These are phyloP conservation scores for Amanita pallidorosea DNA, from an alignment of 768 basidiomycete species.

Conservation along the genomic window DNA sequence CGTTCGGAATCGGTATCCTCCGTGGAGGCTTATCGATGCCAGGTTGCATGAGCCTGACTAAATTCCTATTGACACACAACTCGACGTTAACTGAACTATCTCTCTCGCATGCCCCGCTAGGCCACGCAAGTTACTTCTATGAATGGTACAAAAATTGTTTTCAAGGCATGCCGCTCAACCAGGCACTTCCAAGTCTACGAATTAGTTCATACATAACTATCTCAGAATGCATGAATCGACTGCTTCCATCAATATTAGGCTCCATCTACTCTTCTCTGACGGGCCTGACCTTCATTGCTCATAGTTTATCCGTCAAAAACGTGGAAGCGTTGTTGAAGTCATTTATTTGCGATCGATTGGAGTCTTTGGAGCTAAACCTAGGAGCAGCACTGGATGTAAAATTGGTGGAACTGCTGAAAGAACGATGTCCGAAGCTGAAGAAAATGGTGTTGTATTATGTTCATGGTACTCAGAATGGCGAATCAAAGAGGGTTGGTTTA, in stretches of 20 bases:
- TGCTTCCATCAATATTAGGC: neutral
- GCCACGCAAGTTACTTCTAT: neutral
- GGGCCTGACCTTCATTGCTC: constrained; percentile 1
- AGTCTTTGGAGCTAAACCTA: neutral
- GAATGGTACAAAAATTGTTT: neutral
- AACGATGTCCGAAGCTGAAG: neutral
- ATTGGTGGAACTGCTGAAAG: neutral
- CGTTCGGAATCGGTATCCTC: neutral
- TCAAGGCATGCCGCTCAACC: neutral
- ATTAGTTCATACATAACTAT: no score
- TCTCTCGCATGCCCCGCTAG: neutral
- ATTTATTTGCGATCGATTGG: neutral
- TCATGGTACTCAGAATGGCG: neutral
- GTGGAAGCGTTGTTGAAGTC: neutral
- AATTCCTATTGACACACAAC: neutral
- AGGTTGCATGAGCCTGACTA: neutral
- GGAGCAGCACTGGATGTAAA: neutral
- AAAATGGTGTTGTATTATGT: neutral
- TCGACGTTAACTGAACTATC: neutral
- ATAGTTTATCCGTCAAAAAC: neutral
- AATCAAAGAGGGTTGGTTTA: neutral
- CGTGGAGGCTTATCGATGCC: neutral
- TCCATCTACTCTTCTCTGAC: neutral
- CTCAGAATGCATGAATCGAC: no score
- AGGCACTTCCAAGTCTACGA: neutral